Evolutionary conservation across 2,329 filamentous ascomycete genomes (phyloP).

Genomic region (Lasiodiplodia sp.): DNA sequence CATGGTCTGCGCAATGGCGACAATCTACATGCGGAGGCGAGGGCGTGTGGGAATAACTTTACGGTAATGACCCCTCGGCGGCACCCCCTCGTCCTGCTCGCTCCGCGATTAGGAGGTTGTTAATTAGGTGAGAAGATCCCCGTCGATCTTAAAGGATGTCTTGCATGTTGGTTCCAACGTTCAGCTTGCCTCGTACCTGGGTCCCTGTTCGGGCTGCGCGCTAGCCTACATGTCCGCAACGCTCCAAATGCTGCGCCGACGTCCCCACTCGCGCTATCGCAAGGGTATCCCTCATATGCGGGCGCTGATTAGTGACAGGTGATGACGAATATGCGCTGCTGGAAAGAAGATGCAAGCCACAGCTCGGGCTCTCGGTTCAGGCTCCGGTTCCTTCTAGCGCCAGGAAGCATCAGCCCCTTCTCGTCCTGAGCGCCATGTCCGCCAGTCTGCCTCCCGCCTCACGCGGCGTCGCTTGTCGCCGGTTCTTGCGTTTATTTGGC

Average conservation of each 20-base stretch:
- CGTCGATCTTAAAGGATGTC: constrained; percentile 17
- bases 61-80: background rate
- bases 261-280: background rate
- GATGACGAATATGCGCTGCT: background rate
- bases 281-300: background rate
- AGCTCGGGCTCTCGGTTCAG: background rate
- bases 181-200: background rate
- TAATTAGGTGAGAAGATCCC: background rate
- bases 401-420: background rate
- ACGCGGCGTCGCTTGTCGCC: background rate
- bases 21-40: constrained; percentile 10
- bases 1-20: background rate
- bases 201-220: background rate
- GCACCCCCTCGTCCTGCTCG: background rate
- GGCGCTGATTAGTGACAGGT: background rate
- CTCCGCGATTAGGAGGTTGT: background rate
- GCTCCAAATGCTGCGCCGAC: background rate
- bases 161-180: constrained; percentile 15
- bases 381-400: background rate
- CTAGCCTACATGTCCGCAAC: background rate
- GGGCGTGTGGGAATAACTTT: background rate
- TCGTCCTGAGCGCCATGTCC: background rate
- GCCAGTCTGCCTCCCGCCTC: background rate
- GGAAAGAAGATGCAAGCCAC: background rate
- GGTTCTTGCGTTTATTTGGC: background rate